Base-by-base conservation (phyloP, 2,329 filamentous ascomycete species). In the Pezicula radicicola region DNA sequence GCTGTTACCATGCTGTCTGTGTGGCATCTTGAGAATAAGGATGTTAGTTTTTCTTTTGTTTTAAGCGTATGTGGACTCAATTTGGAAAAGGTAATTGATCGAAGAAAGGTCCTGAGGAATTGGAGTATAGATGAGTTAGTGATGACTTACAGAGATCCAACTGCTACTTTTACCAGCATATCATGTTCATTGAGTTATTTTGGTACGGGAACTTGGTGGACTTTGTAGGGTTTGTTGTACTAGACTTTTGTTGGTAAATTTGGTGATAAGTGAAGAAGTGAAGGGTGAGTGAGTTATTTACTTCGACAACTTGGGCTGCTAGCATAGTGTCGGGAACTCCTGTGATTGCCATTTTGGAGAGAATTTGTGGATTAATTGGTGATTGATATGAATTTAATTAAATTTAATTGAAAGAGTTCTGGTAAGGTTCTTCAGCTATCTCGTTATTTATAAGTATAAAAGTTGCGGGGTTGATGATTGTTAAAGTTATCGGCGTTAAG, bases 111-210 rank as follows among this genome's bases (percentile, higher is more conserved):
- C 6, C 25, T 25, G 25, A 25, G 25, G 25, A 6, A 25, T 25
- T 25, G 6, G 25, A 25, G 25, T 25, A 25, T 25, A 4, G 25
- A 25, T 25, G 25, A 25, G 6, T 7, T 25, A 25, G 25, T 25
- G 25, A 3, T 25, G 6, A 25, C 25, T 25, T 4, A 25, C 61
- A 83, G 75, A 1, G 79, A 82, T 9, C 79, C 81, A 15, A 80
- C 79, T 50, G 78, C 80, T 48, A 83, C 70, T 63, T 81, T 82
- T 60, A 85, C 71, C 35, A 85, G 74, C n/a, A 87, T 68, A 56
- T 85, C 81, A 56, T 78, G 44, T 40, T 59, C 48, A 44, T 67
- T 64, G 15, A 83, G 74, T 15, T 65, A 51, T 8, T 65, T 63
- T 6, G 80, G 80, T 1, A 77, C 72, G 12, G 74, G 70, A 30